Conservation (phyloP, 2,329 filamentous ascomycete species). For the Nothopassalora personata region DNA sequence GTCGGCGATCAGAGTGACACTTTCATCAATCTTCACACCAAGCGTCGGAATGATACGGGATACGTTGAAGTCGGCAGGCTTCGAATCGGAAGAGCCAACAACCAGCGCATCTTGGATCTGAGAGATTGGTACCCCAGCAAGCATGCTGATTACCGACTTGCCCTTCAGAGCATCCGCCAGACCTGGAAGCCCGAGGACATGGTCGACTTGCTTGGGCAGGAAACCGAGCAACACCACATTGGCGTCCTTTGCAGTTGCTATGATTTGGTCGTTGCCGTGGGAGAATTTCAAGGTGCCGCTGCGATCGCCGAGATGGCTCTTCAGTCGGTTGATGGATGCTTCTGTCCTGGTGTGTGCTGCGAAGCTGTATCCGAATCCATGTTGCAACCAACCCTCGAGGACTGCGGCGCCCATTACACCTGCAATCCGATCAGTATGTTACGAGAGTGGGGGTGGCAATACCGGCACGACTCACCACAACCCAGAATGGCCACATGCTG, state of each 20-base stretch:
- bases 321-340: constrained; percentile 10
- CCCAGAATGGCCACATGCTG: constrained; percentile 6
- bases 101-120: constrained; percentile 14
- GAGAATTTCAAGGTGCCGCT: constrained; percentile 4
- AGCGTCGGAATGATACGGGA: constrained; percentile 22
- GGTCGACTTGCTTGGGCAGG: constrained; percentile 14
- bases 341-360: constrained; percentile 12
- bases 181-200: constrained; percentile 7
- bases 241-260: constrained; percentile 9
- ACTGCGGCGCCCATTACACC: constrained; percentile 24
- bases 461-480: constrained; percentile 2
- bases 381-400: constrained; percentile 15
- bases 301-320: constrained; percentile 1
- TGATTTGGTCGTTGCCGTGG: constrained; percentile 7
- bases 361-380: constrained; percentile 7
- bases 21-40: constrained; percentile 16
- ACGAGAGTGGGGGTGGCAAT: background rate
- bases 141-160: constrained; percentile 20
- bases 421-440: constrained; percentile 2
- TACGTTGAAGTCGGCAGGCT: constrained; percentile 9
- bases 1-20: constrained; percentile 20
- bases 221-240: constrained; percentile 21
- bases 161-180: constrained; percentile 12
- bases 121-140: constrained; percentile 18
- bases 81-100: background rate